A percentile compares a stretch with the other conserved stretches of the same genome.
Evolutionary conservation across 441 rosid genomes (phyloP).

Genomic region (Corymbia citriodora): DNA sequence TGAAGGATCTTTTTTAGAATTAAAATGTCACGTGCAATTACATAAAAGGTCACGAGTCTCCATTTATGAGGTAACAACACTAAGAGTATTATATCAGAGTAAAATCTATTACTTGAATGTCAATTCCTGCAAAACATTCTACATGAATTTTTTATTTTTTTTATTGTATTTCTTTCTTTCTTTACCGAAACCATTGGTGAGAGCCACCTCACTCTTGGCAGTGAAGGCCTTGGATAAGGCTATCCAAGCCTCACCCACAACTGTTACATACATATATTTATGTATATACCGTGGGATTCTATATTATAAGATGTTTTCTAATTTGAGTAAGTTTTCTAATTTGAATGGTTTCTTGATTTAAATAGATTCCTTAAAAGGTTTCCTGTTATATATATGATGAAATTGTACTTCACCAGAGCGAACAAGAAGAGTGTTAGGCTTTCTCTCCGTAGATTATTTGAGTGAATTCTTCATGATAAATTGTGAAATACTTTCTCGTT

Average conservation of each 20-base stretch:
- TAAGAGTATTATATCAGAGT: too few species aligned
- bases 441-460: background rate
- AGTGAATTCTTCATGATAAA: background rate
- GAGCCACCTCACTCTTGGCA: too few species aligned
- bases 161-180: too few species aligned
- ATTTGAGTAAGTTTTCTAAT: background rate
- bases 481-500: background rate
- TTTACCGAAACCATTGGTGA: too few species aligned
- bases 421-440: background rate
- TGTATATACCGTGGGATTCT: background rate
- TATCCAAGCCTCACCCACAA: too few species aligned
- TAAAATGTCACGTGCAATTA: background rate
- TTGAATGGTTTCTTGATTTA: background rate
- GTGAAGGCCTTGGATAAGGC: too few species aligned
- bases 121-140: too few species aligned
- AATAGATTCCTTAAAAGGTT: background rate
- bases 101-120: too few species aligned
- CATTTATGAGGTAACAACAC: background rate
- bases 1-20: background rate
- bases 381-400: background rate
- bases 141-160: too few species aligned
- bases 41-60: background rate
- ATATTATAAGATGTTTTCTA: background rate
- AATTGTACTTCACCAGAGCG: too few species aligned
- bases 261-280: too few species aligned